Percentiles rank a stretch among this genome's conserved stretches.
phyloP scores from a whole-genome alignment of 2,329 filamentous ascomycete species.

The Fragosphaeria purpurea region DNA sequence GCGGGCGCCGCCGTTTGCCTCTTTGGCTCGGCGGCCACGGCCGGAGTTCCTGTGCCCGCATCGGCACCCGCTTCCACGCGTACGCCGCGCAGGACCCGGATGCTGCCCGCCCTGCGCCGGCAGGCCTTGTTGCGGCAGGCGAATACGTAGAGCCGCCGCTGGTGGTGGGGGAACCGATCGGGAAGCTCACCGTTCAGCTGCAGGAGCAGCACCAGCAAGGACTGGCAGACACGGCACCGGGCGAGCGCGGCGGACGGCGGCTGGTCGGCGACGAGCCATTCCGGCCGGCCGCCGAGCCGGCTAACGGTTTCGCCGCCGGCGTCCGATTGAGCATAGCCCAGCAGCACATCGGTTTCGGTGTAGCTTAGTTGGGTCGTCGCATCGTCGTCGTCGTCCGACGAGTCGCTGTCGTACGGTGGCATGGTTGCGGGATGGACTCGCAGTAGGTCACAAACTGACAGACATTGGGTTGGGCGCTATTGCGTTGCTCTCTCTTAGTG shows the following conservation, averaged over 20 bases:
- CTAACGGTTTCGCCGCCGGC: constrained; percentile 73
- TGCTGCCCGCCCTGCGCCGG: constrained; percentile 69
- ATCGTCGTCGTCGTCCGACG: constrained; percentile 55
- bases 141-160: constrained; percentile 80
- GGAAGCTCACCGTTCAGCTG: constrained; percentile 88
- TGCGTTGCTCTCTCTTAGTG: too few species aligned
- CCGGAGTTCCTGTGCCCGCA: constrained; percentile 28
- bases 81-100: constrained; percentile 64
- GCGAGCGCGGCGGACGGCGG: constrained; percentile 68
- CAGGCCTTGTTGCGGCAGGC: constrained; percentile 70
- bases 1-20: constrained; percentile 21
- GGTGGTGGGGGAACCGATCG: constrained; percentile 75
- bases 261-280: constrained; percentile 68
- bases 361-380: constrained; percentile 38
- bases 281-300: constrained; percentile 74
- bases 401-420: constrained; percentile 80
- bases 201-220: constrained; percentile 72
- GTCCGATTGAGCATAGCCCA: constrained; percentile 81
- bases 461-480: too few species aligned
- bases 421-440: constrained; percentile 29
- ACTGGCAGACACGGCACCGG: constrained; percentile 79
- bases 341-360: constrained; percentile 74
- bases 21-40: constrained; percentile 15
- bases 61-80: constrained; percentile 28
- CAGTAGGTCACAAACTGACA: too few species aligned